Evolutionary conservation across 345 rosid genomes (phyloP), one percentile per base, ranked within the genome.

Genomic region (Heritiera littoralis): DNA sequence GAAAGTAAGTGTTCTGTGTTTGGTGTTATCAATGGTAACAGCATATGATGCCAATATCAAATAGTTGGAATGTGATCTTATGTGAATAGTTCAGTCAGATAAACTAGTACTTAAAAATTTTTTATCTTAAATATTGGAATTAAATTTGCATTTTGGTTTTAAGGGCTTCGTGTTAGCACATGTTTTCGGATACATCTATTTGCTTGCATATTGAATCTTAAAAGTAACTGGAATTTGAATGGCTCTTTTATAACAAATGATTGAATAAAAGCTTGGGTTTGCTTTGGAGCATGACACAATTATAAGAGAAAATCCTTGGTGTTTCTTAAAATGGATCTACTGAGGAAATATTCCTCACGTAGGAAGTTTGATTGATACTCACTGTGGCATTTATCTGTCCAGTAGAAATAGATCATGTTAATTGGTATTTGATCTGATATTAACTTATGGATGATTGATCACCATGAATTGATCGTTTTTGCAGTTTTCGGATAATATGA

Each of bases 11-110:
- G 11, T 4, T 63, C 13, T 23, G 35, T 23, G 54, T 63, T 67
- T 65, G 49, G 51, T 81, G 66, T 70, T 43, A 15, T 69, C 0
- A 13, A 66, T 60, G 74, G 30, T 77, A 70, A 38, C 48, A 41
- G 52, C 59, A 38, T 64, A 61, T 7, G 43, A 61, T 71, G 66
- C 40, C 40, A 2, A 40, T 35, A 17, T 64, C 20, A 54, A 49
- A 71, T 70, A 12, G 6, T 52, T 71, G 54, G 23, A 38, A 49
- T 71, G 61, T 40, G 52, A 7, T 48, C 61, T 12, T 45, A 41
- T 63, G 32, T 20, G 11, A 20, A 80, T 46, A 1, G 48, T 76
- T 49, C 64, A 76, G 45, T 41, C 8, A n/a, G 49, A 23, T 80
- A 8, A 56, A n/a, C 14, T 23, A 23, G 10, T 70, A 15, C 74